Evolutionary conservation across 805 yeast species (phyloP), one percentile per base, ranked within the genome.

Genomic region (Lachancea meyersii): DNA sequence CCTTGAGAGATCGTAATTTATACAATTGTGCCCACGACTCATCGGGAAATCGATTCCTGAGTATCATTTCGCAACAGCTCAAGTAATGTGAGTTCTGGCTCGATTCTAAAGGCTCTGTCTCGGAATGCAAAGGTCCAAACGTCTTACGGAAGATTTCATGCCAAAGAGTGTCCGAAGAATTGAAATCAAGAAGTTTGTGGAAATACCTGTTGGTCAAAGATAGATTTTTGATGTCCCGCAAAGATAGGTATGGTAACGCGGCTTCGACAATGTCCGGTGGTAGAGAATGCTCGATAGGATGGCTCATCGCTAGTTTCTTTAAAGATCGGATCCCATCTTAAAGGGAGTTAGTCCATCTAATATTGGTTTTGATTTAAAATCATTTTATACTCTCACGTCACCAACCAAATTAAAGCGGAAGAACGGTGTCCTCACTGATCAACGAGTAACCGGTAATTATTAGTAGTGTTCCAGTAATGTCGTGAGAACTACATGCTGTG

Each of bases 201-300:
- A 57, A 60, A 34, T 61, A 60, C 34, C 50, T 55, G 42, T 61
- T 62, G 1, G 65, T 58, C n/a, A 48, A 38, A 1, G 67, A 62
- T 9, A 62, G 49, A 31, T 50, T 61, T 40, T 44, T 53, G 9
- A 62, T 51, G 31, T 61, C 65, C 19, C 50, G 46, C 1, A 52
- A 46, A 1, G 61, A 47, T 1, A 61, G 46, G 40, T 52, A 60
- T 1, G 64, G 66, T 16, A 61, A 40, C 4, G 58, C 51, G 10
- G 50, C 49, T 35, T 58, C 56, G 2, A 61, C 48, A 23, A 61
- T 58, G 39, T 61, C 66, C 5, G 64, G 64, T 16, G 64, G 59
- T 34, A 60, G 45, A 18, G 35, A 35, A 18, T 37, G 33, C 14
- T 40, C 43, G 20, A 41, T 42, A 10, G 41, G 19, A 31, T 41